Base-by-base conservation (phyloP, 2,329 filamentous ascomycete species). In the Reticulascus tulasneorum region DNA sequence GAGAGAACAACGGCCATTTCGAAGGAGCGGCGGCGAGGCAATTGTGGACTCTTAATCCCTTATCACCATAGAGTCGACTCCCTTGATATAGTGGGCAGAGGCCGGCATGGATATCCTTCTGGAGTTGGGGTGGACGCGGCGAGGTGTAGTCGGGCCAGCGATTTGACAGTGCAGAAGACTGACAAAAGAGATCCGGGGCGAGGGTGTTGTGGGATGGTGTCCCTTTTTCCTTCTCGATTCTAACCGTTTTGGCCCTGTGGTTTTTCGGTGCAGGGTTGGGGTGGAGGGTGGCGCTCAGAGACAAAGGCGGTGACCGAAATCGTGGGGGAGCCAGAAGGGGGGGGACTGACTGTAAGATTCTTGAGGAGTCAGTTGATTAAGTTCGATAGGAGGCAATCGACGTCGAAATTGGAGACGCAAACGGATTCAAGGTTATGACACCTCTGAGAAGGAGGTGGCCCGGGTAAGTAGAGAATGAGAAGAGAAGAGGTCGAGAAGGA, bases 1-100 rank as follows among this genome's bases (percentile, higher is more conserved):
- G 68, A 54, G 42, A 79, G 60, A 47, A 77, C 73, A 46, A 75
- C 70, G 24, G 75, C 74, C 75, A 79, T 79, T 42, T 47, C 54
- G 23, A 25, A 19, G 35, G 28, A 11, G 16, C 32, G 19, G 26
- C 29, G 17, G 29, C 7, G 11, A 28, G 28, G 35, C 32, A 44
- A 35, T 44, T 28, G 33, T 29, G 40, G 37, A 41, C 26, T 33
- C 25, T 37, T 34, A 40, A 35, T 37, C 33, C 37, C 40, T 37
- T 24, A 32, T 33, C 36, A 37, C 40, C 37, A 23, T 21, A 18
- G 11, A n/a, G 7, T 10, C 19, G 21, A 32, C 23, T 38, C 30
- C 34, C 15, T 22, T 29, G n/a, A 24, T 27, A 17, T 24, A 25
- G 27, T 31, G 22, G 35, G 19, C 17, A 38, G 35, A 20, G 25